Evolutionary conservation across 176 grass and related monocot genomes (phyloP).

Genomic region (bread wheat (Triticum aestivum)): IWGSC_CS_RefSeq_v2.1 NC_057812.1:564231258-564231757

Average conservation of each 20-base stretch:
- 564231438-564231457: background rate
- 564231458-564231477: background rate
- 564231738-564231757: background rate
- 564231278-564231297: background rate
- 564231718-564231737: conserved; percentile 5
- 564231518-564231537: conserved; percentile 4
- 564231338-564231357: too few relatives aligned
- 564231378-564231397: background rate
- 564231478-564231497: background rate
- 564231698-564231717: background rate
- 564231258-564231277: background rate
- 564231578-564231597: background rate
- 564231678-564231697: background rate
- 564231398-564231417: background rate
- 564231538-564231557: background rate
- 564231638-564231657: background rate
- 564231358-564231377: background rate
- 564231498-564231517: background rate
- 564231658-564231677: background rate
- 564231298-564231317: background rate
- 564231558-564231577: background rate
- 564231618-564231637: conserved; percentile 6
- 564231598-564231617: background rate
- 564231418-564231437: background rate
- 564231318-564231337: background rate